These are phyloP conservation scores for Oidiodendron maius DNA, from an alignment of 495 filamentous ascomycete species.

Conservation along the genomic window DNA sequence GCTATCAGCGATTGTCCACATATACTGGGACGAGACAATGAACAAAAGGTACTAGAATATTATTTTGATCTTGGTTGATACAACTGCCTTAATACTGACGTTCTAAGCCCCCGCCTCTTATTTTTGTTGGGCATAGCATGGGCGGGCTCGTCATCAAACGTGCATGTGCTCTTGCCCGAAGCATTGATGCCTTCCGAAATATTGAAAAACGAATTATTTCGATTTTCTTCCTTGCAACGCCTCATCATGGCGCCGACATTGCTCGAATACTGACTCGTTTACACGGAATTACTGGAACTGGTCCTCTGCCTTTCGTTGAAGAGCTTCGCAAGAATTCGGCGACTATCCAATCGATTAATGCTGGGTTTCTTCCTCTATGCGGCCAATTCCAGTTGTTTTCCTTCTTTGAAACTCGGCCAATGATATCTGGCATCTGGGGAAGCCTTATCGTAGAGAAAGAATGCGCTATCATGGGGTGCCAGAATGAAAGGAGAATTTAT, in stretches of 20 bases:
- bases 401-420: constrained; percentile 39
- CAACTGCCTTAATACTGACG: no score
- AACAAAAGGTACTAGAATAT: no score
- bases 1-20: neutral
- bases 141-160: constrained; percentile 50
- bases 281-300: constrained; percentile 14
- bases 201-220: constrained; percentile 28
- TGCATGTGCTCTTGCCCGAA: constrained; percentile 24
- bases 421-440: no score
- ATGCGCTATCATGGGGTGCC: constrained; percentile 39
- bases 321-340: constrained; percentile 33
- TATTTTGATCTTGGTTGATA: no score
- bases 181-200: constrained; percentile 20
- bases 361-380: constrained; percentile 39
- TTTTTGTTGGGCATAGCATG: constrained; percentile 49
- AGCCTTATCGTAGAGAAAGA: no score
- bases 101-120: constrained; percentile 28
- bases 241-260: constrained; percentile 42
- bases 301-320: constrained; percentile 29
- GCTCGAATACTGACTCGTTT: constrained; percentile 36
- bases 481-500: constrained; percentile 30
- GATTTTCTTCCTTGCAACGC: constrained; percentile 47
- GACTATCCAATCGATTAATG: constrained; percentile 37
- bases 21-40: neutral
- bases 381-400: constrained; percentile 32